phyloP scores from a whole-genome alignment of 1,284 basidiomycete genomes.

The Rhodotorula glutinis region DNA sequence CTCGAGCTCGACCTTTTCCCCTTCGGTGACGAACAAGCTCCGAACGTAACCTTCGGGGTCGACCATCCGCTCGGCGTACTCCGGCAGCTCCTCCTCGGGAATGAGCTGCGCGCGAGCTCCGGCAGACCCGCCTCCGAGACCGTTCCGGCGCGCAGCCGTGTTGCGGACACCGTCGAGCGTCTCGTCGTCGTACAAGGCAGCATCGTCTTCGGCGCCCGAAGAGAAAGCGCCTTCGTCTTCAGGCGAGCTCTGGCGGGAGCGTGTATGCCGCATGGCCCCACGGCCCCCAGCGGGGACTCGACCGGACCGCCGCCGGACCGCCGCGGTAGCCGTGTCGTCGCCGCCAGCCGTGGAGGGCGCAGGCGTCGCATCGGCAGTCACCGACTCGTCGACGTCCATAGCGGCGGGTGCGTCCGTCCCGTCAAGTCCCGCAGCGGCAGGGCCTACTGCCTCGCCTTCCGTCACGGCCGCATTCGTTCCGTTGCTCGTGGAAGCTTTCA shows the following conservation, averaged over 20 bases:
- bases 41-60: constrained; percentile 38
- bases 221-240: constrained; percentile 10
- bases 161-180: neutral
- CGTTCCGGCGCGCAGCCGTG: neutral
- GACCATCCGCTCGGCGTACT: constrained; percentile 32
- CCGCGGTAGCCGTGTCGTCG: neutral
- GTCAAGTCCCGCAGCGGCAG: neutral
- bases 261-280: constrained; percentile 4
- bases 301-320: constrained; percentile 5
- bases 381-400: neutral
- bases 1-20: constrained; percentile 26
- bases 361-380: neutral
- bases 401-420: neutral
- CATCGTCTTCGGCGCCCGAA: constrained; percentile 1
- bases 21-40: constrained; percentile 31
- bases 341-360: neutral
- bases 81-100: constrained; percentile 32
- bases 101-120: neutral
- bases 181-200: neutral
- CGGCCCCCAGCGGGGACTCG: neutral
- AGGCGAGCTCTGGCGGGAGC: constrained; percentile 13
- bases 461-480: neutral
- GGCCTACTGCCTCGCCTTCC: neutral
- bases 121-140: neutral
- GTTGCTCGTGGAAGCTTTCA: neutral